phyloP scores from a whole-genome alignment of 495 filamentous ascomycete genomes.

The Penicillium tannophilum region DNA sequence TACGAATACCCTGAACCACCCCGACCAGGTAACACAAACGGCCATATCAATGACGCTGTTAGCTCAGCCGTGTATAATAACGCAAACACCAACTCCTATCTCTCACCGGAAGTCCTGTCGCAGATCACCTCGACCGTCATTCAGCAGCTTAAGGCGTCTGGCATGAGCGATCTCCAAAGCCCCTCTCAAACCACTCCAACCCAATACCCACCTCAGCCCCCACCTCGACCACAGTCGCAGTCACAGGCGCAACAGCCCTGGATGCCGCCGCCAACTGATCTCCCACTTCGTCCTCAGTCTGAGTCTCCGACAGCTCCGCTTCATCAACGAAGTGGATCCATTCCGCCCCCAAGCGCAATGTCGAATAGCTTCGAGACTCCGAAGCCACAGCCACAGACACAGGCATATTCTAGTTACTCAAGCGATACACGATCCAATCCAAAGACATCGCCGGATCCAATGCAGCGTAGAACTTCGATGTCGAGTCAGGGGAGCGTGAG shows the following conservation, averaged over 20 bases:
- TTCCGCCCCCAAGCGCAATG: constrained; percentile 23
- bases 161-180: constrained; percentile 38
- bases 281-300: constrained; percentile 32
- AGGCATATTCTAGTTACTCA: constrained; percentile 34
- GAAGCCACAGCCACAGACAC: constrained; percentile 35
- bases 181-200: constrained; percentile 8
- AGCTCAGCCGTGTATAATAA: constrained; percentile 43
- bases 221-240: constrained; percentile 29
- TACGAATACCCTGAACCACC: constrained; percentile 21
- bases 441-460: constrained; percentile 25
- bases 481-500: constrained; percentile 41
- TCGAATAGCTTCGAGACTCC: constrained; percentile 32
- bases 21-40: constrained; percentile 11
- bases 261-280: constrained; percentile 24
- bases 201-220: constrained; percentile 10
- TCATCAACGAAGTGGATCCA: constrained; percentile 20
- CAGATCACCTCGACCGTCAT: constrained; percentile 57
- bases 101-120: constrained; percentile 52
- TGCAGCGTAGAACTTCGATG: constrained; percentile 28
- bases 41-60: constrained; percentile 52
- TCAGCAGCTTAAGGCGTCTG: constrained; percentile 52
- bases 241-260: constrained; percentile 30
- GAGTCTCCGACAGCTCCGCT: constrained; percentile 29
- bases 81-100: constrained; percentile 35
- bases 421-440: constrained; percentile 29